Evolutionary conservation across 495 filamentous ascomycete species (phyloP), one percentile per base, ranked within the genome.

Genomic region (Lentithecium fluviatile): DNA sequence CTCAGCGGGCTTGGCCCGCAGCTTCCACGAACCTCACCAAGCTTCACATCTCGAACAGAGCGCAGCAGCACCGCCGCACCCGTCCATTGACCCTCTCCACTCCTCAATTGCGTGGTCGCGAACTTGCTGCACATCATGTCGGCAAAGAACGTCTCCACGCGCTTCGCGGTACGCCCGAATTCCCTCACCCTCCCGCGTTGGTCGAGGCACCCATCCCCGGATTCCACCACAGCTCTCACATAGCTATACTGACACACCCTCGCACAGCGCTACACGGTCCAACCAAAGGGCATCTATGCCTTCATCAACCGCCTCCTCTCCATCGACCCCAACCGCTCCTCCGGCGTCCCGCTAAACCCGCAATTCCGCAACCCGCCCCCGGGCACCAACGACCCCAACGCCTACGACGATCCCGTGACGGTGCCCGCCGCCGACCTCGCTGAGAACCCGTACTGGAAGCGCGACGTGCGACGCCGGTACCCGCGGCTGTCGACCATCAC

Each of bases 391-490:
- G 86, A 90, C 66, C 91, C 95, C 24, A 70, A 81, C 21, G 71
- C 73, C 25, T 98, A 96, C 76, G 85, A 89, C 72, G 95, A 97
- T 70, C 91, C 91, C 15, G 89, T 95, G 48, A 97, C 93, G 12
- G 34, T 88, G 0, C 94, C 95, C n/a, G 89, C 94, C 2, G 91
- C 84, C 55, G 94, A 99, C 74, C 84, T 98, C 63, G 94, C 94
- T 67, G 94, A 95, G 70, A 98, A 98, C 75, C 84, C 94, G 38
- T 98, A 98, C 83, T 98, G 91, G 89, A 95, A 95, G 78, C 91
- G 94, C 56, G 94, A 98, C 67, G 75, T 78, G 52, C 88, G 94
- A 48, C 85, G 95, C 68, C 83, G 80, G 69, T 98, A 97, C 78
- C 88, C 95, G n/a, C 80, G 80, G 56, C 79, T 88, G 45, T 91